A percentile compares a stretch with the other conserved stretches of the same genome.
These are phyloP conservation scores for Boletus rubescentipes DNA, from an alignment of 768 basidiomycete species.

Conservation along the genomic window DNA sequence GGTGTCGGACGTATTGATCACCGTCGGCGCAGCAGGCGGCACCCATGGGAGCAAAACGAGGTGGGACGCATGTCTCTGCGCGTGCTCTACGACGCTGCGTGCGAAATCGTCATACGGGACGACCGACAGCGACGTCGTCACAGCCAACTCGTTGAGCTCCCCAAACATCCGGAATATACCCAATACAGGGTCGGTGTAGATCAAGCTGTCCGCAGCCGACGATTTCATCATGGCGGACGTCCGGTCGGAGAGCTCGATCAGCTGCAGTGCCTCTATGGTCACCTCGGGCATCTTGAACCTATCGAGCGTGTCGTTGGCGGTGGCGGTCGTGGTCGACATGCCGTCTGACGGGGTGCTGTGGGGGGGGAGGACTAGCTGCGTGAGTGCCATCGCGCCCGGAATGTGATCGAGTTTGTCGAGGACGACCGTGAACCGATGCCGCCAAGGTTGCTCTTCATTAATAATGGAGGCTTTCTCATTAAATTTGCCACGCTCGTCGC, in stretches of 20 bases:
- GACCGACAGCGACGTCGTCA: slow-evolving; percentile 66
- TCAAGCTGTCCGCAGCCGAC: slow-evolving; percentile 62
- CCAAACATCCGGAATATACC: slow-evolving; percentile 77
- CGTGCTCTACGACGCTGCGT: slow-evolving; percentile 66
- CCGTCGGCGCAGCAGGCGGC: slow-evolving; percentile 34
- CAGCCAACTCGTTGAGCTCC: slow-evolving; percentile 62
- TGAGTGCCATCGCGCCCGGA: slow-evolving; percentile 85
- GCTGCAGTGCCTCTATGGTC: slow-evolving; percentile 69
- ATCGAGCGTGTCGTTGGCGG: neutral
- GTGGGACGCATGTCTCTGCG: slow-evolving; percentile 56
- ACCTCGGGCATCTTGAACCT: slow-evolving; percentile 31
- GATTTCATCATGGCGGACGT: slow-evolving; percentile 64
- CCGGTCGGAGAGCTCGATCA: slow-evolving; percentile 79
- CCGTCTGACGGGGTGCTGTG: slow-evolving; percentile 4
- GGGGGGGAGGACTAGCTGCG: slow-evolving; percentile 69
- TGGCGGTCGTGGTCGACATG: slow-evolving; percentile 13
- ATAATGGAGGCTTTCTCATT: slow-evolving; percentile 6
- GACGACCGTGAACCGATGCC: slow-evolving; percentile 75
- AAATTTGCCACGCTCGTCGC: slow-evolving; percentile 31
- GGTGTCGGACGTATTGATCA: neutral
- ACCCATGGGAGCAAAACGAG: slow-evolving; percentile 86
- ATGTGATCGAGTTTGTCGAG: slow-evolving; percentile 90
- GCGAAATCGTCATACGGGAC: slow-evolving; percentile 78
- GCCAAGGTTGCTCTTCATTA: slow-evolving; percentile 35
- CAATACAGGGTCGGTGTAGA: slow-evolving; percentile 71